These are phyloP conservation scores for Huntiella decipiens DNA, from an alignment of 2,329 filamentous ascomycete genomes.

Conservation along the genomic window DNA sequence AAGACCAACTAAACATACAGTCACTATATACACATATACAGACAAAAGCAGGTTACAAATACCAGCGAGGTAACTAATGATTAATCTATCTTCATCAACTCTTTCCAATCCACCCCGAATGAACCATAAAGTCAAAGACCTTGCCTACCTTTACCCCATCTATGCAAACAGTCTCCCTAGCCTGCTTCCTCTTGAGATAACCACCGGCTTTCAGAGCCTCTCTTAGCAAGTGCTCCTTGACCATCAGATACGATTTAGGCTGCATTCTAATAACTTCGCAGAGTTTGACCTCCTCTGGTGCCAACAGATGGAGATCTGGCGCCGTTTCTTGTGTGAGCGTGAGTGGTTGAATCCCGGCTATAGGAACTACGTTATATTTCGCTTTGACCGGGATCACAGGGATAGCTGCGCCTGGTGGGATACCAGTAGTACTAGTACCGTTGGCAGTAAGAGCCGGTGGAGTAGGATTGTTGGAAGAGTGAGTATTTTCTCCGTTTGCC, in stretches of 20 bases:
- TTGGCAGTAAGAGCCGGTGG: conserved; percentile 40
- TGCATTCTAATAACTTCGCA: conserved; percentile 71
- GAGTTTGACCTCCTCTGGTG: conserved; percentile 65
- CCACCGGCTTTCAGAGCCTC: conserved; percentile 83
- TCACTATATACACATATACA: not conserved
- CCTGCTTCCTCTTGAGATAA: conserved; percentile 80
- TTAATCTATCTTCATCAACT: conserved; percentile 16
- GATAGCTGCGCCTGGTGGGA: conserved; percentile 17
- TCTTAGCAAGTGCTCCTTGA: conserved; percentile 82
- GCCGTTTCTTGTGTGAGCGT: conserved; percentile 56
- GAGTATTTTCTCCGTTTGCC: conserved; percentile 32
- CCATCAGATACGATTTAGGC: conserved; percentile 85
- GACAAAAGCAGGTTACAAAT: not conserved
- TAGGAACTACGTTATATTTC: conserved; percentile 34
- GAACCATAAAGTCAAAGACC: conserved; percentile 89
- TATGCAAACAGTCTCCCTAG: conserved; percentile 65
- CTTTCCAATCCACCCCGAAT: conserved; percentile 80
- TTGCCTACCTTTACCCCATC: conserved; percentile 70
- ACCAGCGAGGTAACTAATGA: not conserved
- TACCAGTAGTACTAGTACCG: conserved; percentile 23
- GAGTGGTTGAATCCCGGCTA: conserved; percentile 44
- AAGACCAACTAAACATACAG: conserved; percentile 7
- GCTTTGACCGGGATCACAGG: conserved; percentile 21
- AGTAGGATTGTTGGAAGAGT: conserved; percentile 19
- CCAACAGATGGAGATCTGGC: conserved; percentile 69